Conservation (phyloP, 2,329 filamentous ascomycete species). For the Colletotrichum tropicale region DNA sequence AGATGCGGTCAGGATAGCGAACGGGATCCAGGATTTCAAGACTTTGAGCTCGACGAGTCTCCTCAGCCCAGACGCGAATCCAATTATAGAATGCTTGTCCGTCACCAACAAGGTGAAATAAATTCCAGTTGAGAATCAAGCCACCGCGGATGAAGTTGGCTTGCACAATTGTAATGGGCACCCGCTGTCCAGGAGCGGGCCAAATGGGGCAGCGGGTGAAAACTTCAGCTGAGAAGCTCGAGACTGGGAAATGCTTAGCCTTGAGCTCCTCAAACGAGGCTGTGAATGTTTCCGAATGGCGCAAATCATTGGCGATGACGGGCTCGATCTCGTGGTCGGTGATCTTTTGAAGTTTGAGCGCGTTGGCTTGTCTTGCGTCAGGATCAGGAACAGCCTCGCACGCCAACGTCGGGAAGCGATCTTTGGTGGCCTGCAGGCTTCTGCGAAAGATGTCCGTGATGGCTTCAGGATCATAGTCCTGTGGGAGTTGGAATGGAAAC, state of each 20-base stretch:
- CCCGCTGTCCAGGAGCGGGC: conserved; percentile 25
- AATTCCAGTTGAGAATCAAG: conserved; percentile 28
- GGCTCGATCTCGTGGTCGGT: conserved; percentile 25
- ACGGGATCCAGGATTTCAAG: conserved; percentile 24
- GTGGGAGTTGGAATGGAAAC: not conserved
- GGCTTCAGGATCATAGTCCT: not conserved
- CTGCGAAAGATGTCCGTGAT: not conserved
- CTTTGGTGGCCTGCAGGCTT: not conserved
- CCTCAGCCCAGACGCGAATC: conserved; percentile 38
- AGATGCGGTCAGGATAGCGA: conserved; percentile 29
- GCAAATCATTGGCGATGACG: conserved; percentile 29
- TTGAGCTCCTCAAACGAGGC: conserved; percentile 28
- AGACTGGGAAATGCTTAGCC: conserved; percentile 27
- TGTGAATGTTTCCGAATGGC: conserved; percentile 25
- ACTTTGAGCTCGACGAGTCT: conserved; percentile 34
- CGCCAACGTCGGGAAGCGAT: not conserved
- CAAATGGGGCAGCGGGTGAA: conserved; percentile 30
- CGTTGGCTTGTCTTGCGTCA: conserved; percentile 31
- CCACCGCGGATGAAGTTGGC: conserved; percentile 34
- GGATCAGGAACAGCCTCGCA: not conserved
- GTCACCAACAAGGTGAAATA: conserved; percentile 38
- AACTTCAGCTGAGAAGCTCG: conserved; percentile 24
- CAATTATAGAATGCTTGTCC: conserved; percentile 34
- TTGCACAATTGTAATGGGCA: conserved; percentile 23
- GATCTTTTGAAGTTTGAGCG: conserved; percentile 32